Evolutionary conservation across 371 early-diverging fungal species (phyloP).

Genomic region (Apophysomyces ossiformis): DNA sequence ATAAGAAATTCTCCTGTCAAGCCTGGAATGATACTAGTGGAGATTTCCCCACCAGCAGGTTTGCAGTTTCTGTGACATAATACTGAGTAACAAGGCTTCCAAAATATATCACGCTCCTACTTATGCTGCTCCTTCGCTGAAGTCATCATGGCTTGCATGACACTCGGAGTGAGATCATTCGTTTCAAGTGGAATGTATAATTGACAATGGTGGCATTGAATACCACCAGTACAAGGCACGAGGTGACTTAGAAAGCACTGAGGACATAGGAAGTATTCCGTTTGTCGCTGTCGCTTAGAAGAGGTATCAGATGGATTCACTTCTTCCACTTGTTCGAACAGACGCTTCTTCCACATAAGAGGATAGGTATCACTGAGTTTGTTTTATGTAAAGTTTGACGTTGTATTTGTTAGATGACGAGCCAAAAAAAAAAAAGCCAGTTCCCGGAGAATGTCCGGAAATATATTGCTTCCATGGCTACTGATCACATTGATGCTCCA

Average conservation of each 20-base stretch:
- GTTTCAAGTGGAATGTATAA: conserved; percentile 11
- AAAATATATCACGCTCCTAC: background rate
- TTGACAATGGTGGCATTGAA: conserved; percentile 13
- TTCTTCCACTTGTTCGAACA: conserved; percentile 15
- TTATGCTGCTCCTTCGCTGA: background rate
- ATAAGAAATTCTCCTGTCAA: conserved; percentile 13
- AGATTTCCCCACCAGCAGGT: background rate
- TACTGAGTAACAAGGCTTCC: background rate
- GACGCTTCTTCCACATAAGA: conserved; percentile 13
- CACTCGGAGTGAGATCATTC: conserved; percentile 6
- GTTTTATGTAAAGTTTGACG: too few species aligned
- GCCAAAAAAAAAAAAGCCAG: too few species aligned
- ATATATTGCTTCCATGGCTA: background rate
- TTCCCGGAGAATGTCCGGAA: background rate
- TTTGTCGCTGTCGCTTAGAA: background rate
- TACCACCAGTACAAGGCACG: conserved; percentile 10
- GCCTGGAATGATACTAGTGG: conserved; percentile 9
- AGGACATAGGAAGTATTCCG: conserved; percentile 16
- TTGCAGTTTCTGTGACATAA: background rate
- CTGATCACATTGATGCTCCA: background rate
- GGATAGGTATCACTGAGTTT: conserved; percentile 1
- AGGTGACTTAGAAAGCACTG: conserved; percentile 13
- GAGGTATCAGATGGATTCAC: background rate
- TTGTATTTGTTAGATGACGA: background rate
- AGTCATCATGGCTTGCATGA: conserved; percentile 10